Conservation (phyloP, 306 rosid genomes). For the Medicago truncatula region DNA sequence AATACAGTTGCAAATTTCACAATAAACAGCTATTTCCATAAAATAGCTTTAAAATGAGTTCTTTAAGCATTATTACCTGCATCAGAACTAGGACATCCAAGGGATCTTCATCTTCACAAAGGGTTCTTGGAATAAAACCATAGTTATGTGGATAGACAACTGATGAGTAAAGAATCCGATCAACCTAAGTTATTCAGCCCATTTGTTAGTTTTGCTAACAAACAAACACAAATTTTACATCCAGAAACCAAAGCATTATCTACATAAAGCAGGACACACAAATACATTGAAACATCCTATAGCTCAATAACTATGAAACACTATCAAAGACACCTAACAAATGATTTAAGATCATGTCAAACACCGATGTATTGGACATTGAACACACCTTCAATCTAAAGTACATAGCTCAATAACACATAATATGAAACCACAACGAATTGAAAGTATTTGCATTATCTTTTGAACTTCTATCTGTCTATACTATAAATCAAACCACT, state of each 20-base stretch:
- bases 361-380: too few relatives aligned
- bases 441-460: conserved; percentile 1
- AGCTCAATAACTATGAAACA: background rate
- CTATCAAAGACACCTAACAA: too few relatives aligned
- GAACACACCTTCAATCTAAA: background rate
- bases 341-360: too few relatives aligned
- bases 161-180: conserved; percentile 87
- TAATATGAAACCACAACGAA: background rate
- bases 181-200: conserved; percentile 61
- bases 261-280: background rate
- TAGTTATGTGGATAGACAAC: conserved; percentile 95
- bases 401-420: background rate
- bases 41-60: conserved; percentile 10
- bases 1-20: conserved; percentile 12
- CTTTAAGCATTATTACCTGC: conserved; percentile 66
- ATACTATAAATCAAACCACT: background rate
- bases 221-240: conserved; percentile 9
- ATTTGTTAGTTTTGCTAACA: conserved; percentile 35
- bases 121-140: conserved; percentile 88
- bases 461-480: conserved; percentile 7
- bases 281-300: conserved; percentile 1
- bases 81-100: conserved; percentile 84
- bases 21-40: background rate
- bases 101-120: conserved; percentile 93
- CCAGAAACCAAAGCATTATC: background rate